phyloP scores from a whole-genome alignment of 768 basidiomycete genomes.

The Agaricus subrufescens region DNA sequence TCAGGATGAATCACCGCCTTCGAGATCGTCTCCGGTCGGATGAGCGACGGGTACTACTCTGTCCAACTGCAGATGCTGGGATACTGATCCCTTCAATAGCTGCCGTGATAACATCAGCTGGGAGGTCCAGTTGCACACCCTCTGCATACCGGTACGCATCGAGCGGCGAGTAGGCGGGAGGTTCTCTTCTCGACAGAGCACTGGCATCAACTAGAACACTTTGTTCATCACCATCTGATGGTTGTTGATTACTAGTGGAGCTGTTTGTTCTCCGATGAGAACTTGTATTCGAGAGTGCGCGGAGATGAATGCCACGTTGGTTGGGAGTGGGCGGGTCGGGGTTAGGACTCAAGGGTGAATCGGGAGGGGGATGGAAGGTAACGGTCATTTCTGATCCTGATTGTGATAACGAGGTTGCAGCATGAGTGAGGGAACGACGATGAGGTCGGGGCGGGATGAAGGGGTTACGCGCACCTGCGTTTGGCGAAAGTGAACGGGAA shows the following conservation, averaged over 20 bases:
- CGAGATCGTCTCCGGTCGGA: conserved; percentile 53
- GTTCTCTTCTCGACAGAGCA: conserved; percentile 52
- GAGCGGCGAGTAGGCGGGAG: conserved; percentile 86
- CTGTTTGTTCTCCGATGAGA: conserved; percentile 35
- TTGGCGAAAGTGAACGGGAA: conserved; percentile 59
- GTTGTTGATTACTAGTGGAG: conserved; percentile 20
- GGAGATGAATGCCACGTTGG: conserved; percentile 56
- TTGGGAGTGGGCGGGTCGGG: conserved; percentile 84
- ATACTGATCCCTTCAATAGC: conserved; percentile 74
- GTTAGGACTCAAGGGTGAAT: conserved; percentile 70
- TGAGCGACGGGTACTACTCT: conserved; percentile 38
- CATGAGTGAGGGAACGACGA: conserved; percentile 63
- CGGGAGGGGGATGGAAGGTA: conserved; percentile 73
- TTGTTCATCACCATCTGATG: conserved; percentile 21
- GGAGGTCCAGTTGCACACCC: conserved; percentile 90
- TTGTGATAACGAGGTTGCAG: conserved; percentile 52
- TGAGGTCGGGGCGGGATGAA: conserved; percentile 72
- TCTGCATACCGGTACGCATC: conserved; percentile 81
- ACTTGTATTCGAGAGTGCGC: conserved; percentile 60
- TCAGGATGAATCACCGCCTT: conserved; percentile 35
- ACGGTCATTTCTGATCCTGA: conserved; percentile 65
- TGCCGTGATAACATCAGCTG: conserved; percentile 87
- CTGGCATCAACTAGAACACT: conserved; percentile 22
- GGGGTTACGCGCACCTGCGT: conserved; percentile 81
- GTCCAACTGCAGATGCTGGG: conserved; percentile 55